Base-by-base conservation (phyloP, 2,329 filamentous ascomycete genomes). In the Aspergillus alliaceus region DNA sequence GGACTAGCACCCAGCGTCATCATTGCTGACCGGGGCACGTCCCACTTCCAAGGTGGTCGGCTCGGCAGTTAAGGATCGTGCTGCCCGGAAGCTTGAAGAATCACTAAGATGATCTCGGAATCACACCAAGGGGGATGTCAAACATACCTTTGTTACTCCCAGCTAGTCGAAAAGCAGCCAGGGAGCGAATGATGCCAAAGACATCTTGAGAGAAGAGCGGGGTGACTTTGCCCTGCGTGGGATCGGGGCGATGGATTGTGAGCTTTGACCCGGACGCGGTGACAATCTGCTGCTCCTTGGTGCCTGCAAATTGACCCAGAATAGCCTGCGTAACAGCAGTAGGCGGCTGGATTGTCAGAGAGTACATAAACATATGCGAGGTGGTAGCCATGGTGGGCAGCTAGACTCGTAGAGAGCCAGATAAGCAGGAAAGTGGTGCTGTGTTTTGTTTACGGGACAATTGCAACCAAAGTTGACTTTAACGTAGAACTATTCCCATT, bases 341-440 rank as follows among this genome's bases (percentile, higher is more conserved):
- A 32, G 95, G 91, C 67, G 91, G 89, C 78, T 97, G 92, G 71
- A 99, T 88, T 66, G 95, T 98, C 80, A 99, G 84, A 70, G 91
- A 95, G 81, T 99, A 99, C 80, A 99, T 88, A 76, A 97, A 97
- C 91, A 97, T 96, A 75, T 93, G 93, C 65, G 93, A 97, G 60
- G 93, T 97, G 74, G 93, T 96, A 81, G 95, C 93, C 95, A 98
- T 98, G 74, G 58, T 81, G 78, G 74, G 72, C 68, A 64, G 59
- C 32, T 59, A 58, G 65, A 64, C 62, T 64, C 59, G 51, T 51
- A 57, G 51, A 39, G 60, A 58, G 52, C 59, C 57, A 47, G 53
- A n/a, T n/a, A 53, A 53, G 20, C 37, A 59, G 48, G 59, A 22
- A 29, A 40, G 49, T 11, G 37, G 20, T 47, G 54, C 31, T 35